phyloP scores from a whole-genome alignment of 768 basidiomycete genomes.

The Mycena crocata region DNA sequence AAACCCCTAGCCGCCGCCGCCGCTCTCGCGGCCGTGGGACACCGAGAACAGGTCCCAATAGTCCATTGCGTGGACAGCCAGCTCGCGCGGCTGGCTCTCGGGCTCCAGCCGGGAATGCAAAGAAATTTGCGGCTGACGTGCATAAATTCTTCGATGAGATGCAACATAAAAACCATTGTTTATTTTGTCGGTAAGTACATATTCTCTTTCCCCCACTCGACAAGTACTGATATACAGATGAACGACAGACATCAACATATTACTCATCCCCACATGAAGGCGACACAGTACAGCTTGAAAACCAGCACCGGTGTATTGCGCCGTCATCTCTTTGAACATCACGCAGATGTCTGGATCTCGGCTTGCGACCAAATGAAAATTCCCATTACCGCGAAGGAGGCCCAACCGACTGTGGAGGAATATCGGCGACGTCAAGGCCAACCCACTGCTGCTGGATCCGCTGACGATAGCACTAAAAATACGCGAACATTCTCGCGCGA shows the following conservation, averaged over 20 bases:
- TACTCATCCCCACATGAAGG: not conserved
- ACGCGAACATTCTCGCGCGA: conserved; percentile 31
- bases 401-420: not conserved
- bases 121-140: not conserved
- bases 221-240: not conserved
- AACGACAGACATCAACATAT: not conserved
- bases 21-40: no score
- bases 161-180: not conserved
- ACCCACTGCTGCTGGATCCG: not conserved
- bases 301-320: conserved; percentile 26
- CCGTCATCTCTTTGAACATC: conserved; percentile 24
- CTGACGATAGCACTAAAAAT: not conserved
- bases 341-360: conserved; percentile 33
- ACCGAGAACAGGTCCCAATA: no score
- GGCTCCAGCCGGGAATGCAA: no score
- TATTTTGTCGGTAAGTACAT: conserved; percentile 2
- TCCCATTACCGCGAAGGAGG: conserved; percentile 26
- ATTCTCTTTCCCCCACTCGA: not conserved
- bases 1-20: no score
- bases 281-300: not conserved
- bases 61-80: no score
- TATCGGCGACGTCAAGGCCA: not conserved
- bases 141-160: not conserved
- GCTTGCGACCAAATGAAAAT: conserved; percentile 34
- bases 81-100: no score